Base-by-base conservation (phyloP, 2,329 filamentous ascomycete genomes). In the Exophiala calicioides region DNA sequence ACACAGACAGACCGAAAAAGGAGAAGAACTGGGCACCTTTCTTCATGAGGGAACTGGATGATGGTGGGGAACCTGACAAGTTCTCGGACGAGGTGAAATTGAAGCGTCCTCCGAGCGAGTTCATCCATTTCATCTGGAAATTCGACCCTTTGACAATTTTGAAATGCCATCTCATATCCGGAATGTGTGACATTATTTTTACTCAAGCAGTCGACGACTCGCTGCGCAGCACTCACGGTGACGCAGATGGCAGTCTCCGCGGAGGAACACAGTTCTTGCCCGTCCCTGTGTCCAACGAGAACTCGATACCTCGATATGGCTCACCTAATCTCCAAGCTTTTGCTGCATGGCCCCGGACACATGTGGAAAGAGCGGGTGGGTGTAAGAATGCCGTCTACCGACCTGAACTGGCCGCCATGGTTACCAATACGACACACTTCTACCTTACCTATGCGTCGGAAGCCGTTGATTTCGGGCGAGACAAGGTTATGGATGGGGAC, bases 21-120 rank as follows among this genome's bases (percentile, higher is more conserved):
- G 58, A 60, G 41, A 60, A 59, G 46, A 58, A 59, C 29, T 60
- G 58, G 58, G 50, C 53, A 7, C 56, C 56, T 1, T 57, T 58
- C 43, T 55, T 58, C 30, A 20, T 49, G 19, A 31, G 34, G 7
- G 41, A 49, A 10, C 7, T 21, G 13, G 39, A 44, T 16, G n/a
- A 24, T 3, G 12, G 21, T n/a, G n/a, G n/a, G n/a, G n/a, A n/a
- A n/a, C n/a, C n/a, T 19, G 5, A 4, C 4, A 7, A n/a, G n/a
- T 18, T n/a, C 19, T 36, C 33, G 19, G 29, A 38, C 23, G 4
- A 9, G 30, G 24, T 44, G 18, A 38, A 9, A 9, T 32, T 18
- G 24, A 24, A 32, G 13, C 16, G 30, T 26, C 32, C 19, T 5
- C 47, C 44, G 13, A 58, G 45, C 26, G 16, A 44, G 16, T 32